Base-by-base conservation (phyloP, 306 rosid species). In the Citrullus mucosospermus region DNA sequence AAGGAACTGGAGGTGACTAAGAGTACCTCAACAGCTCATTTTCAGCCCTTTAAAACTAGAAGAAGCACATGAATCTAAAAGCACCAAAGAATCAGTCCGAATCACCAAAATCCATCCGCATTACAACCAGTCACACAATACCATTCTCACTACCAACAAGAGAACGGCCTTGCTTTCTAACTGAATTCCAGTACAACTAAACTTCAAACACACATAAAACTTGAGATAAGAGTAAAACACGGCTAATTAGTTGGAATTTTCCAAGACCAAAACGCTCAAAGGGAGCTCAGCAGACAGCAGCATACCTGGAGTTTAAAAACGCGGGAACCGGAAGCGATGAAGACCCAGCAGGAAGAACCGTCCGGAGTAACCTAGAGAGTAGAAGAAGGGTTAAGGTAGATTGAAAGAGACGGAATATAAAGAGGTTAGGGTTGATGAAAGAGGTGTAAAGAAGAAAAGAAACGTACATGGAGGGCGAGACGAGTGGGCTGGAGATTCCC, bases 401-500 rank as follows among this genome's bases (percentile, higher is more conserved):
- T 56, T 38, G 61, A 62, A 14, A n/a, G 28, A 12, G 43, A 36
- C 10, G 59, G 62, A 44, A 57, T 28, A 41, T 28, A 41, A 17
- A 54, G 69, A 60, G 54, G 28, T 60, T 50, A 76, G 81, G 79
- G 44, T 59, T 59, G 36, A 44, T 20, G 78, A 38, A 13, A 20
- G 6, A 36, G 14, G 3, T 6, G 57, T 1, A 25, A 25, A 14
- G 43, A 28, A 50, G 15, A 6, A 2, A n/a, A 28, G 11, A 70
- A 5, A 38, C 8, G 38, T 63, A 85, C 97, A 87, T 88, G 90
- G 68, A 92, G 93, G 57, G 98, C 90, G 59, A 94, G 94, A 56
- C 98, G 96, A 84, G 94, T 92, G 55, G 94, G 82, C 67, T 94
- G 98, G 63, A 90, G 75, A 78, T 87, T 88, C 76, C 92, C 98